These are phyloP conservation scores for Coniochaeta ligniaria DNA, from an alignment of 2,329 filamentous ascomycete genomes.

Conservation along the genomic window DNA sequence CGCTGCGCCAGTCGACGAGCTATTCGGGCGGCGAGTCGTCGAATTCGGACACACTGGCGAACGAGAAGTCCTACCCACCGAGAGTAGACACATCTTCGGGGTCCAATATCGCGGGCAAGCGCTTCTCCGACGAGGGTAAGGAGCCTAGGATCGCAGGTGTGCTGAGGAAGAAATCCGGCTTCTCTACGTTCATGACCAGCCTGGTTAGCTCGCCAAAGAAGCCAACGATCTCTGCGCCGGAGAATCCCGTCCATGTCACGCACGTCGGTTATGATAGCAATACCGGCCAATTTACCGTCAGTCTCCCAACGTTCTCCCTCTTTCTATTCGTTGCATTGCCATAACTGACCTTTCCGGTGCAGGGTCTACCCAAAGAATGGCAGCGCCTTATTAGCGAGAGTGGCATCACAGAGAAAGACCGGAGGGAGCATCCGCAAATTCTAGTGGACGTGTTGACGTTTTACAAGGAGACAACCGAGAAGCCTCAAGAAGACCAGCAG, in stretches of 20 bases:
- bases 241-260: slow-evolving; percentile 95
- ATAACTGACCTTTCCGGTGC: slow-evolving; percentile 12
- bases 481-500: slow-evolving; percentile 73
- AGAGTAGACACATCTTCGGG: slow-evolving; percentile 31
- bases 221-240: slow-evolving; percentile 91
- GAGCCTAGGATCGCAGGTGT: slow-evolving; percentile 51
- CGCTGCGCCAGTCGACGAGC: slow-evolving; percentile 59
- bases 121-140: slow-evolving; percentile 69
- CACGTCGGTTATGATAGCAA: slow-evolving; percentile 96
- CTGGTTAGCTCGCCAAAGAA: slow-evolving; percentile 78
- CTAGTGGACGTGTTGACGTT: slow-evolving; percentile 95
- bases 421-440: slow-evolving; percentile 90
- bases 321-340: slow-evolving; percentile 6
- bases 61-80: slow-evolving; percentile 33
- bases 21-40: slow-evolving; percentile 42
- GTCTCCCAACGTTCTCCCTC: slow-evolving; percentile 24
- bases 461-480: slow-evolving; percentile 89
- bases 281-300: slow-evolving; percentile 91
- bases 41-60: slow-evolving; percentile 35
- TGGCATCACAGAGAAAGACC: slow-evolving; percentile 92
- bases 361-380: slow-evolving; percentile 97
- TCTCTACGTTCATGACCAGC: slow-evolving; percentile 82
- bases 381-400: slow-evolving; percentile 91
- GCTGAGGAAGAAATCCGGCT: slow-evolving; percentile 77
- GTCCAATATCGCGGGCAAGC: slow-evolving; percentile 50